A percentile compares a stretch with the other conserved stretches of the same genome.
Conservation (phyloP, 228 moss, liverwort and hornwort species). For the Sphagnum fallax region DNA sequence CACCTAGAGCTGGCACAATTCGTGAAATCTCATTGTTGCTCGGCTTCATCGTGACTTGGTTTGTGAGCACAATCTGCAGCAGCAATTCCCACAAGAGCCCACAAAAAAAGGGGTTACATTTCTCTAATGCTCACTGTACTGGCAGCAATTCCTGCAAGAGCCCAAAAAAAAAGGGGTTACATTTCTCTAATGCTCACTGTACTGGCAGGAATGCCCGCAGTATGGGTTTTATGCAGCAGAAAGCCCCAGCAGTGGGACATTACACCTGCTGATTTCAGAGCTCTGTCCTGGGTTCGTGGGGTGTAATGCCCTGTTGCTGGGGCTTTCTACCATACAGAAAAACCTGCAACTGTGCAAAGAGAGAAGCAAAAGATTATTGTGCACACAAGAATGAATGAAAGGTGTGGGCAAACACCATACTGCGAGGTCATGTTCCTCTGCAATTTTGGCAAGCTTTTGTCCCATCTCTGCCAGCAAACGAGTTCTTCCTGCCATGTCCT, state of each 20-base stretch:
- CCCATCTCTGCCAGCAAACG: conserved; percentile 72
- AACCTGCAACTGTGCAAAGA: no score
- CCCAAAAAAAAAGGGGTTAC: background rate
- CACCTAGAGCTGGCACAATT: conserved; percentile 81
- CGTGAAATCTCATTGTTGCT: conserved; percentile 70
- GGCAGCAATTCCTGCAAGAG: background rate
- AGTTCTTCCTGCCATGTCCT: conserved; percentile 79
- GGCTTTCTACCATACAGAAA: no score
- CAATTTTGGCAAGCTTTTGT: conserved; percentile 68
- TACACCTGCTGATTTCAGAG: no score
- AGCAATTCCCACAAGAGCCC: background rate
- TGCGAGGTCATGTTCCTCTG: conserved; percentile 75
- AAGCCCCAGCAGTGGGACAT: no score
- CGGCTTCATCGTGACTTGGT: conserved; percentile 77
- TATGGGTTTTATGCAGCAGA: no score
- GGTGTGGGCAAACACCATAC: conserved; percentile 26
- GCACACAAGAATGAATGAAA: no score
- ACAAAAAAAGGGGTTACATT: no score
- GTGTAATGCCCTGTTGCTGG: no score
- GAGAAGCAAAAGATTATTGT: no score
- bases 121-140: background rate
- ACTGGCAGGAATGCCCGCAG: no score
- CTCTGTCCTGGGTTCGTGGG: no score
- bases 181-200: no score
- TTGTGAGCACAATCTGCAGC: conserved; percentile 74